Conservation (phyloP, 768 basidiomycete genomes). For the Mycena galericulata region DNA sequence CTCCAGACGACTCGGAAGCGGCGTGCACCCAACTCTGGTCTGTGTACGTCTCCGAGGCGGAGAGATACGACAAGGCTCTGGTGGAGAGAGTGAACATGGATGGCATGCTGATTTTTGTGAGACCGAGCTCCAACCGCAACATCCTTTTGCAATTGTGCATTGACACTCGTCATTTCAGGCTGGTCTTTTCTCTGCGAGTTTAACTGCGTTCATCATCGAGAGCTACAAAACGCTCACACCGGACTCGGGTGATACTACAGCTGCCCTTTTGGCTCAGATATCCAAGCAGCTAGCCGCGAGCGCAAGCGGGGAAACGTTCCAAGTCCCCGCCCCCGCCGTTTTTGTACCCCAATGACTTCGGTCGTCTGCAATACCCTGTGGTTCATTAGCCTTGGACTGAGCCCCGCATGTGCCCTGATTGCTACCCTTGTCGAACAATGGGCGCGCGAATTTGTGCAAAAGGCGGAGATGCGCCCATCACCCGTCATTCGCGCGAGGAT, state of each 20-base stretch:
- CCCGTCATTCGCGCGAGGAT: slow-evolving; percentile 4
- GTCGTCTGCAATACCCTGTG: slow-evolving; percentile 1
- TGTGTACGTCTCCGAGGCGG: background rate
- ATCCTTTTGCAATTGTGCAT: too few relatives aligned
- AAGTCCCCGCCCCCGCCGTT: background rate
- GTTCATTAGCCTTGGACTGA: slow-evolving; percentile 6
- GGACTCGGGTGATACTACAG: background rate
- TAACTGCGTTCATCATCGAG: slow-evolving; percentile 15
- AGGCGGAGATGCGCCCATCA: background rate
- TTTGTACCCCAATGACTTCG: background rate
- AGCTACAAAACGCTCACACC: slow-evolving; percentile 11
- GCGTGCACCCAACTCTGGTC: slow-evolving; percentile 5
- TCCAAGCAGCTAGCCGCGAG: background rate
- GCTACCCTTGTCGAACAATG: background rate
- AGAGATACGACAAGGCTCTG: background rate
- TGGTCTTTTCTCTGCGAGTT: slow-evolving; percentile 16
- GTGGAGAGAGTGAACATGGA: slow-evolving; percentile 9
- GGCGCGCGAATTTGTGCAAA: background rate
- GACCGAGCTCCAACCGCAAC: background rate
- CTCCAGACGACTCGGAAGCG: background rate
- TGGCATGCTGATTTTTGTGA: slow-evolving; percentile 12
- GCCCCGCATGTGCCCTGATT: slow-evolving; percentile 9
- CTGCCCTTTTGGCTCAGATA: background rate
- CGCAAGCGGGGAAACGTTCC: background rate
- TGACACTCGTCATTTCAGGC: background rate